These are phyloP conservation scores for Stenocarpella maydis DNA, from an alignment of 2,329 filamentous ascomycete genomes.

Conservation along the genomic window DNA sequence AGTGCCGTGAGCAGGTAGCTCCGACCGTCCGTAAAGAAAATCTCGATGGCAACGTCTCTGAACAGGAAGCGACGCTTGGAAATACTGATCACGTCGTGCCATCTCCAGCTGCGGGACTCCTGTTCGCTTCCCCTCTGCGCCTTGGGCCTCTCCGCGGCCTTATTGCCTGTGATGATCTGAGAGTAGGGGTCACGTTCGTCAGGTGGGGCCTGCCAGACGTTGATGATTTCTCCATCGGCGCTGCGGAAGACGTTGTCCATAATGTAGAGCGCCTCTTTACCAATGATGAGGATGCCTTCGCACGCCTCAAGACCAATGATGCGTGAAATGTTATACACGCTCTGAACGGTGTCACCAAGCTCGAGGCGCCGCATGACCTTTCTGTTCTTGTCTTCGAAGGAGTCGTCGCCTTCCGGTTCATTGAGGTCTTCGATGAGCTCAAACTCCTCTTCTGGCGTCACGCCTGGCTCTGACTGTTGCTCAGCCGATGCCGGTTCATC, in stretches of 20 bases:
- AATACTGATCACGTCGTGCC: constrained; percentile 92
- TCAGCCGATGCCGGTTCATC: constrained; percentile 40
- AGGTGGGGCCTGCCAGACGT: constrained; percentile 89
- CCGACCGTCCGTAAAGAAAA: constrained; percentile 96
- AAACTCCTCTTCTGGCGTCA: constrained; percentile 83
- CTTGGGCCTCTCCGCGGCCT: constrained; percentile 65
- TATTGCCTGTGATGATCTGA: constrained; percentile 84
- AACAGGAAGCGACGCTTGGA: constrained; percentile 96
- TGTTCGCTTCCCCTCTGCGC: constrained; percentile 67
- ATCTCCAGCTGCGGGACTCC: constrained; percentile 89
- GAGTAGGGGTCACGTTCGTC: constrained; percentile 96
- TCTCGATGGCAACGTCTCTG: constrained; percentile 93
- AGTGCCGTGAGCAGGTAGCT: constrained; percentile 93
- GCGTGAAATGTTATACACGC: constrained; percentile 93
- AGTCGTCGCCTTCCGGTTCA: constrained; percentile 76
- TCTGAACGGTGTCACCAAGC: constrained; percentile 89
- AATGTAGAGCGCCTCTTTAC: constrained; percentile 90
- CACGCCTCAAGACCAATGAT: constrained; percentile 93
- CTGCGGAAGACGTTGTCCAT: constrained; percentile 97
- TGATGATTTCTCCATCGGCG: constrained; percentile 94
- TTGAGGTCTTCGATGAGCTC: constrained; percentile 95
- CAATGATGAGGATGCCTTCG: constrained; percentile 91
- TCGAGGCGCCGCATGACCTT: constrained; percentile 96
- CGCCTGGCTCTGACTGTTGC: constrained; percentile 41
- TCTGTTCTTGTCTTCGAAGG: constrained; percentile 96